phyloP scores from a whole-genome alignment of 2,329 filamentous ascomycete species.

The Byssochlamys sp. region DNA sequence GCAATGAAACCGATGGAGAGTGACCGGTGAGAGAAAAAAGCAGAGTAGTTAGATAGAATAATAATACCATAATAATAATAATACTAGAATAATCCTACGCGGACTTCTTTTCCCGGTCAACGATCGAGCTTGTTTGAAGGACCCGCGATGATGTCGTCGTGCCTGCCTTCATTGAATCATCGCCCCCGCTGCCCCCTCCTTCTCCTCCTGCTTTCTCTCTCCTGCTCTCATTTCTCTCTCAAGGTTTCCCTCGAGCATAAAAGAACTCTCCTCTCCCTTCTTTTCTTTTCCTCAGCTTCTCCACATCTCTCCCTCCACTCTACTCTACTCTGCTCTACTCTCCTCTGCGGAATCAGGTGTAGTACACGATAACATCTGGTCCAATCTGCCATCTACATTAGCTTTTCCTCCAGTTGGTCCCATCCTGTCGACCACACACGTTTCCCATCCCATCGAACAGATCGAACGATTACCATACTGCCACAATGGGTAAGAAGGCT shows the following conservation, averaged over 20 bases:
- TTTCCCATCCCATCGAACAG: neutral
- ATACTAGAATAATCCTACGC: too few species aligned
- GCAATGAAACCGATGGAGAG: neutral
- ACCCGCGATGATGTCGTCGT: neutral
- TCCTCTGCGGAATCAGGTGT: slow-evolving; percentile 1
- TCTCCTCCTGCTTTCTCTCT: slow-evolving; percentile 1
- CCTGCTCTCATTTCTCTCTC: neutral
- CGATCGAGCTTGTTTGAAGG: neutral
- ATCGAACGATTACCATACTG: neutral
- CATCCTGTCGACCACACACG: neutral
- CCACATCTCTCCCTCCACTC: slow-evolving; percentile 1
- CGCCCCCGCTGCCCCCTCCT: neutral
- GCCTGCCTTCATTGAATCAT: neutral
- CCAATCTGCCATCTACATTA: neutral
- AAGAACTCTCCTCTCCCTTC: slow-evolving; percentile 6
- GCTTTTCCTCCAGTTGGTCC: neutral
- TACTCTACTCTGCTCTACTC: slow-evolving; percentile 4
- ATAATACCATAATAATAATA: too few species aligned
- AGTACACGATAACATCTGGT: neutral
- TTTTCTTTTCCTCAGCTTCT: slow-evolving; percentile 11
- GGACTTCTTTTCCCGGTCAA: too few species aligned
- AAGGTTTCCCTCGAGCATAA: neutral
- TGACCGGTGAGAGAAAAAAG: too few species aligned
- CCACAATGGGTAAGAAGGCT: slow-evolving; percentile 51
- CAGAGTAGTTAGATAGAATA: too few species aligned